Evolutionary conservation across 2,329 filamentous ascomycete species (phyloP).

Genomic region (Thielaviopsis musarum): DNA sequence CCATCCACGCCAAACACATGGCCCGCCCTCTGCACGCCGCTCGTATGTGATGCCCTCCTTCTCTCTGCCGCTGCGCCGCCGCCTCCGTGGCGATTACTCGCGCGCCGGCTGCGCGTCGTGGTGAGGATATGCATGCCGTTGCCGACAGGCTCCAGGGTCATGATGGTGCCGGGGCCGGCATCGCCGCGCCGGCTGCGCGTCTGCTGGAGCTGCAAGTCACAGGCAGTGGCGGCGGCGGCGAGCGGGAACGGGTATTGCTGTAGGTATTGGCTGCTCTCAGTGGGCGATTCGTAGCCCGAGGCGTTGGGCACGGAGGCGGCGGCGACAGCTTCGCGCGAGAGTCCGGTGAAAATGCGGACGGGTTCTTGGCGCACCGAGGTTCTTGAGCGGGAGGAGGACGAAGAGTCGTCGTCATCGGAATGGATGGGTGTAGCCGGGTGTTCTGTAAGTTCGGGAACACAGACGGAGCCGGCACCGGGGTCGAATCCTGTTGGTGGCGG

Average conservation of each 20-base stretch:
- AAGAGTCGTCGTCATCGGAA: neutral
- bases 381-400: neutral
- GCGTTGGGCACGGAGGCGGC: neutral
- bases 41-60: neutral
- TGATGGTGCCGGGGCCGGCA: neutral
- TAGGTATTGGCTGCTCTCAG: neutral
- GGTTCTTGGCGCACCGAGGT: neutral
- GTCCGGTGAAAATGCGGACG: neutral
- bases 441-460: neutral
- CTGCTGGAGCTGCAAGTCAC: neutral
- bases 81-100: neutral
- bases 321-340: neutral
- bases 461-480: too few relatives aligned
- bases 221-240: neutral
- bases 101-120: neutral
- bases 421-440: neutral
- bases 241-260: neutral
- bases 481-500: neutral
- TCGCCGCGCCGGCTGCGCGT: neutral
- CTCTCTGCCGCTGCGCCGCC: neutral
- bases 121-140: neutral
- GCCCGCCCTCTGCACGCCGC: neutral
- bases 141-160: neutral
- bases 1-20: neutral
- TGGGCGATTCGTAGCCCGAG: slow-evolving; percentile 1